Evolutionary conservation across 2,329 filamentous ascomycete species (phyloP), one percentile per base, ranked within the genome.

Genomic region (Metarhizium anisopliae): DNA sequence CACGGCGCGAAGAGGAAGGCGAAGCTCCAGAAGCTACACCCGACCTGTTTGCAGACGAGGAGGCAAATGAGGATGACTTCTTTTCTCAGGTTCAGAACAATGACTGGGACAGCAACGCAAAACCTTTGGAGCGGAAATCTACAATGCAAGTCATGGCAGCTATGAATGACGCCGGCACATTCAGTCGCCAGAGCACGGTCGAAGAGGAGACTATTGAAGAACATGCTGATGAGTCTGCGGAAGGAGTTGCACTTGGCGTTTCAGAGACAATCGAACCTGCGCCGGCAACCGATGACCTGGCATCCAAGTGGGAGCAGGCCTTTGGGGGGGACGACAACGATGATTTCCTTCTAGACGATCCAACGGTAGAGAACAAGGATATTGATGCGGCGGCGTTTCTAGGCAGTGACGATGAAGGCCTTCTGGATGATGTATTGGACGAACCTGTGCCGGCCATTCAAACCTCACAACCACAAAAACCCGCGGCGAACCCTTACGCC

Each of bases 361-460:
- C 77, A 14, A 66, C 70, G 2, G 66, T 68, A 30, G 74, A 74
- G 38, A 61, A 58, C 10, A 66, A 69, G 35, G 77, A 77, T 54
- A 64, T 88, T 18, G 85, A 89, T 61, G 78, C 84, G 1, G 74
- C 81, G 30, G 78, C 79, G 1, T 84, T 93, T 61, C 85, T 92
- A 60, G 84, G 88, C 50, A 92, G 92, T 61, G 92, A 96, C 67
- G 89, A 89, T 60, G 88, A 92, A 64, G 91, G 90, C 0, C 87
- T 96, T 58, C 74, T 96, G 2, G 60, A 62, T 10, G 86, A 95
- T 6, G 91, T 92, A 56, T 77, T 79, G 4, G 77, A 75, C 11
- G 72, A 78, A 20, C 67, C 77, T 16, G 56, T 67, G 29, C 63
- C 68, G 40, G 55, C 51, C 6, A 55, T 58, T n/a, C 57, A 57